phyloP scores from a whole-genome alignment of 2,329 filamentous ascomycete species.

The Verticillium nubilum region DNA sequence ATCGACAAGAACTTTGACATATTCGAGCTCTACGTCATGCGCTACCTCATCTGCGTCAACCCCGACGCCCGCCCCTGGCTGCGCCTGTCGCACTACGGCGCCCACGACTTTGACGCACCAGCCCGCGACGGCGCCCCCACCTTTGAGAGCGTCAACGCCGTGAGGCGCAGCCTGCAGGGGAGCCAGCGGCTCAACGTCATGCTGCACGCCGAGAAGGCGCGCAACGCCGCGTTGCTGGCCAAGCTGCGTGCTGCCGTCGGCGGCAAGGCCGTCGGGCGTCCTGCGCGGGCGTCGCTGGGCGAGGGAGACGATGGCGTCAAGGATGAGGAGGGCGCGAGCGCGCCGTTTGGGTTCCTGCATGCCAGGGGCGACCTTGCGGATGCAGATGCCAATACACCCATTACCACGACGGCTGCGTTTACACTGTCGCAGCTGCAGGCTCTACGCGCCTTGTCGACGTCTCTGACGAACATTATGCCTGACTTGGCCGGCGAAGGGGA shows the following conservation, averaged over 20 bases:
- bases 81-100: slow-evolving; percentile 79
- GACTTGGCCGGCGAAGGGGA: slow-evolving; percentile 39
- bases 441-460: slow-evolving; percentile 58
- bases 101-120: slow-evolving; percentile 38
- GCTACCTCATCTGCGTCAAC: slow-evolving; percentile 70
- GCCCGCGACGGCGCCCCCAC: slow-evolving; percentile 30
- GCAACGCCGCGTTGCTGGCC: slow-evolving; percentile 65
- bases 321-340: slow-evolving; percentile 15
- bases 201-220: slow-evolving; percentile 62
- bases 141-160: slow-evolving; percentile 62
- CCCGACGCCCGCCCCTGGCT: slow-evolving; percentile 74
- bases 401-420: slow-evolving; percentile 71
- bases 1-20: slow-evolving; percentile 84
- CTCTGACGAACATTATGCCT: slow-evolving; percentile 60
- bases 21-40: slow-evolving; percentile 83
- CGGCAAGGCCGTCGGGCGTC: slow-evolving; percentile 13
- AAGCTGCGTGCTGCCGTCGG: slow-evolving; percentile 49
- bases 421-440: slow-evolving; percentile 78
- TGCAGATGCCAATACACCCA: slow-evolving; percentile 47
- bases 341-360: slow-evolving; percentile 52
- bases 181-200: slow-evolving; percentile 69
- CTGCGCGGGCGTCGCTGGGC: slow-evolving; percentile 6
- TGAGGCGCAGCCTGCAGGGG: slow-evolving; percentile 70
- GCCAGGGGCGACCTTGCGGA: slow-evolving; percentile 45
- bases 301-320: slow-evolving; percentile 10